A percentile compares a stretch with the other conserved stretches of the same genome.
Evolutionary conservation across 805 yeast species (phyloP).

Genomic region (Wickerhamiella sorbophila): DNA sequence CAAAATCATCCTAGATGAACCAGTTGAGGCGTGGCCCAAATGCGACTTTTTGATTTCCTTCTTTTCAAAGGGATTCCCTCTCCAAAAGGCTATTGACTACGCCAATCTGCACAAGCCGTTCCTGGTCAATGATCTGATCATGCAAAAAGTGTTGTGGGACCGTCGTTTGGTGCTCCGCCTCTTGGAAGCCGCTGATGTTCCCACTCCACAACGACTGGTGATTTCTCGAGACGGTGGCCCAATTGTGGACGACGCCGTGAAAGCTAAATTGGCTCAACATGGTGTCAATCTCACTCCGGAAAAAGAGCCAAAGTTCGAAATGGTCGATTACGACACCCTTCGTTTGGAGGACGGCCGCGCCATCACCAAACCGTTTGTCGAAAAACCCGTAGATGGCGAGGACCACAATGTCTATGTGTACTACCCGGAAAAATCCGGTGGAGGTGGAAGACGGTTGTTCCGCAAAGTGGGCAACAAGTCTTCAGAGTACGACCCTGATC

Average conservation of each 20-base stretch:
- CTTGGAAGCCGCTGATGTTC: conserved; percentile 67
- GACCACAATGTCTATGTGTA: conserved; percentile 93
- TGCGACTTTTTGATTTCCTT: conserved; percentile 90
- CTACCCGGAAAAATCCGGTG: conserved; percentile 78
- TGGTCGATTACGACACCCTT: conserved; percentile 77
- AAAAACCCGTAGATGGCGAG: conserved; percentile 97
- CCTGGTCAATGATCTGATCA: conserved; percentile 69
- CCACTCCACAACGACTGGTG: conserved; percentile 78
- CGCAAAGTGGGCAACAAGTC: conserved; percentile 95
- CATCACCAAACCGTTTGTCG: conserved; percentile 84
- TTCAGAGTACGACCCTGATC: conserved; percentile 81
- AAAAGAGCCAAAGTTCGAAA: conserved; percentile 54
- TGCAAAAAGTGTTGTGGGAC: conserved; percentile 97
- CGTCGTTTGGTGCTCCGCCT: conserved; percentile 73
- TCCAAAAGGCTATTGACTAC: conserved; percentile 86
- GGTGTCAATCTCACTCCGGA: conserved; percentile 49
- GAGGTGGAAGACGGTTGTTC: conserved; percentile 91
- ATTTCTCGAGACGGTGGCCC: conserved; percentile 98
- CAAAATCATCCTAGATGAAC: conserved; percentile 86
- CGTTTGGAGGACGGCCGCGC: conserved; percentile 56
- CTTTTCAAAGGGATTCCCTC: conserved; percentile 91
- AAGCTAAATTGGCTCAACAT: conserved; percentile 40
- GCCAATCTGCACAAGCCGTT: conserved; percentile 83
- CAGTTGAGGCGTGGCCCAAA: conserved; percentile 95
- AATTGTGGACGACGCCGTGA: conserved; percentile 52